A percentile compares a stretch with the other conserved stretches of the same genome.
phyloP scores from a whole-genome alignment of 495 filamentous ascomycete genomes.

The Penicillium turbatum region DNA sequence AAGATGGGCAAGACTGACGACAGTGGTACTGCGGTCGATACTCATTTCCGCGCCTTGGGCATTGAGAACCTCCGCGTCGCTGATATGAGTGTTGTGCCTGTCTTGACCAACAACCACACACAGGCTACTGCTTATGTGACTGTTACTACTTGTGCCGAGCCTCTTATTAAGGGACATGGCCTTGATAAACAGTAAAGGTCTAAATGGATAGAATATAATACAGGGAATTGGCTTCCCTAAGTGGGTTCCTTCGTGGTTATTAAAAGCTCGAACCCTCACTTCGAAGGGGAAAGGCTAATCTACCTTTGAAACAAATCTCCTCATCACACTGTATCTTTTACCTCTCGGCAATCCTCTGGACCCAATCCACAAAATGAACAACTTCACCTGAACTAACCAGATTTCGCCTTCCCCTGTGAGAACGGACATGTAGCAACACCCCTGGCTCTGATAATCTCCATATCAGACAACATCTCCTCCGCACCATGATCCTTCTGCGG shows the following conservation, averaged over 20 bases:
- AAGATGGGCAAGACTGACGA: slow-evolving; percentile 56
- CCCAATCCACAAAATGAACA: background rate
- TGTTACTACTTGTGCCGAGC: slow-evolving; percentile 28
- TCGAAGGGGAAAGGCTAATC: no score
- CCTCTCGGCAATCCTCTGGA: no score
- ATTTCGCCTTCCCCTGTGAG: slow-evolving; percentile 15
- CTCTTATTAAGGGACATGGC: slow-evolving; percentile 23
- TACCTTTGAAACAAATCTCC: no score
- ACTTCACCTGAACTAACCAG: background rate
- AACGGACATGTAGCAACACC: slow-evolving; percentile 22
- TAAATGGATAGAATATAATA: no score
- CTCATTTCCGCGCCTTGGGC: slow-evolving; percentile 50
- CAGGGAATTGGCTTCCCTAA: background rate
- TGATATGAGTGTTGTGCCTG: slow-evolving; percentile 62
- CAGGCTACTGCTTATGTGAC: slow-evolving; percentile 39
- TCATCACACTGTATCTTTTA: no score
- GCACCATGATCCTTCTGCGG: slow-evolving; percentile 46
- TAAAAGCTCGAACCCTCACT: no score
- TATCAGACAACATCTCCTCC: slow-evolving; percentile 32
- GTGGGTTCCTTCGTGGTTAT: no score
- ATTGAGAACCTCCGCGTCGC: slow-evolving; percentile 55
- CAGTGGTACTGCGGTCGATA: slow-evolving; percentile 51
- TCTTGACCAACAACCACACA: slow-evolving; percentile 45
- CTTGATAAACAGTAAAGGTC: slow-evolving; percentile 7
- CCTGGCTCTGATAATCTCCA: slow-evolving; percentile 28